Evolutionary conservation across 1,284 basidiomycete species (phyloP).

Genomic region (Phellopilus nigrolimitatus): DNA sequence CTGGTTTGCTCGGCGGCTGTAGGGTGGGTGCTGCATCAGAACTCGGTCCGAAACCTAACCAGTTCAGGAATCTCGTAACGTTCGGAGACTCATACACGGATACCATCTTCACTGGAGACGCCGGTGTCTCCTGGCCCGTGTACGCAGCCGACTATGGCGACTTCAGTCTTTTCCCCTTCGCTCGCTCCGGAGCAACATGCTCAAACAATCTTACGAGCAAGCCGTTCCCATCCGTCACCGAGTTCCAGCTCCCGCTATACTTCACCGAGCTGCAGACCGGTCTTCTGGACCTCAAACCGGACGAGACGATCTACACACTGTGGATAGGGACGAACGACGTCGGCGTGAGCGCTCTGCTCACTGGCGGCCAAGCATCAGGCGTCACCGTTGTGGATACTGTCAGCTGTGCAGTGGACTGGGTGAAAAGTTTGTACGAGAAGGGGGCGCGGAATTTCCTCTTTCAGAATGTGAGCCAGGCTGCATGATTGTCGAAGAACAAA

Average conservation of each 20-base stretch:
- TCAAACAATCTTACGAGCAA: constrained; percentile 38
- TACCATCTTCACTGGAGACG: constrained; percentile 32
- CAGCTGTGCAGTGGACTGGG: constrained; percentile 39
- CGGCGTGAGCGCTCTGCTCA: constrained; percentile 35
- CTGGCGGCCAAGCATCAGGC: constrained; percentile 31
- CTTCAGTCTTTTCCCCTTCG: constrained; percentile 38
- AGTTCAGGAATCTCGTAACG: constrained; percentile 40
- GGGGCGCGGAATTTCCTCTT: constrained; percentile 45
- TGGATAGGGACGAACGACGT: constrained; percentile 51
- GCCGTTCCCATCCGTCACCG: constrained; percentile 35
- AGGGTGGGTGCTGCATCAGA: too few relatives aligned
- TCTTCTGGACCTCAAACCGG: constrained; percentile 26
- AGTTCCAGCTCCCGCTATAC: constrained; percentile 36
- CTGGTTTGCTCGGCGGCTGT: too few relatives aligned
- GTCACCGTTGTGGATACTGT: constrained; percentile 40
- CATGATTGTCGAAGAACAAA: too few relatives aligned
- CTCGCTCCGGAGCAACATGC: constrained; percentile 40
- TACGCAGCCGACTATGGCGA: constrained; percentile 37
- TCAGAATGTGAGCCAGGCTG: constrained; percentile 45
- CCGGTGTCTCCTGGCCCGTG: constrained; percentile 39
- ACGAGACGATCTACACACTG: constrained; percentile 42
- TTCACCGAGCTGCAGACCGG: constrained; percentile 29
- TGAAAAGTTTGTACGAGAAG: constrained; percentile 34
- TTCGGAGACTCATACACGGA: constrained; percentile 48
- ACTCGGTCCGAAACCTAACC: constrained; percentile 25